phyloP scores from a whole-genome alignment of 2,329 filamentous ascomycete genomes.

The Epichloe sibirici region DNA sequence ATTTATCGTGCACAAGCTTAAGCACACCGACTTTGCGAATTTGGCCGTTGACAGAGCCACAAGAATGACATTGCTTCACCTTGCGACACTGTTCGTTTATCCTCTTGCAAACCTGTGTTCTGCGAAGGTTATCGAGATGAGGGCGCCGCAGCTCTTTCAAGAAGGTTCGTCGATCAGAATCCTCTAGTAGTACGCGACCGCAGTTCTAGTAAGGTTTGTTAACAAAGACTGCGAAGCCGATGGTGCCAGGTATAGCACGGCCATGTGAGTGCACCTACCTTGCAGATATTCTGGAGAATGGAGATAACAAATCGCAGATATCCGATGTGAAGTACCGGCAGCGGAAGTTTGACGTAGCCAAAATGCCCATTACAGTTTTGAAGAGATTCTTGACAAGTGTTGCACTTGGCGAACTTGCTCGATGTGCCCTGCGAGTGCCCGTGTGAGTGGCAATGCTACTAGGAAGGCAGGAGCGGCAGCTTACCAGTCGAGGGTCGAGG shows the following conservation, averaged over 20 bases:
- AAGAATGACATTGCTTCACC: conserved; percentile 68
- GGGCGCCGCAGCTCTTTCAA: conserved; percentile 72
- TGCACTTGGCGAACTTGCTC: conserved; percentile 66
- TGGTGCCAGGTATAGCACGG: neutral
- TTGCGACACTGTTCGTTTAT: conserved; percentile 88
- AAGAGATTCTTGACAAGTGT: conserved; percentile 71
- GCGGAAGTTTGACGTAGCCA: conserved; percentile 77
- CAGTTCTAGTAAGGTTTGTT: conserved; percentile 37
- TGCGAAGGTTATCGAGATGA: conserved; percentile 74
- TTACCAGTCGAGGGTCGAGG: conserved; percentile 67
- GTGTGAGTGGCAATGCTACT: conserved; percentile 1
- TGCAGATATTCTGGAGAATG: conserved; percentile 92
- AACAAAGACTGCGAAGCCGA: neutral
- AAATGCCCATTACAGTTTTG: conserved; percentile 91
- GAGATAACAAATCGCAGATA: conserved; percentile 89
- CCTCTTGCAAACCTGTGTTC: conserved; percentile 72
- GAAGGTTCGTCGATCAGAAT: conserved; percentile 63
- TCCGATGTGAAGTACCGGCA: conserved; percentile 91
- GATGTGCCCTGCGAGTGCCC: conserved; percentile 55
- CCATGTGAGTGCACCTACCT: conserved; percentile 28
- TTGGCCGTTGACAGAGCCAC: conserved; percentile 72
- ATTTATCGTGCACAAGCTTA: conserved; percentile 92
- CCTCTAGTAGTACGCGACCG: conserved; percentile 68
- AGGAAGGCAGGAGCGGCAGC: conserved; percentile 4
- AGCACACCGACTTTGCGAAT: conserved; percentile 88